Conservation (phyloP, 306 rosid species). For the Dicorynia guianensis region DNA sequence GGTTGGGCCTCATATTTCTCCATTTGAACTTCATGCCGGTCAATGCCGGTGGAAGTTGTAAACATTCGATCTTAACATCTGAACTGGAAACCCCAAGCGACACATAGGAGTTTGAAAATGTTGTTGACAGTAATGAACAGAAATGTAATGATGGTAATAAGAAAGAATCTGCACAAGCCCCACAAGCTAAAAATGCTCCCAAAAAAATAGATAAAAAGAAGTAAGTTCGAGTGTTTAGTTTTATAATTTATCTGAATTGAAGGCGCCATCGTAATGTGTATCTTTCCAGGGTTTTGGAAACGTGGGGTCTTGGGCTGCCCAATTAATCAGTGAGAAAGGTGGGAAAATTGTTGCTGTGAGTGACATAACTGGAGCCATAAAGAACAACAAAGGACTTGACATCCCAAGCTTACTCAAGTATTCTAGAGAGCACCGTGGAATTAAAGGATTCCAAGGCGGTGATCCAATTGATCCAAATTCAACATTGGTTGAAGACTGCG, state of each 20-base stretch:
- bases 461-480: constrained; percentile 67
- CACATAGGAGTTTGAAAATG: not conserved
- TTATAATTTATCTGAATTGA: constrained; percentile 13
- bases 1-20: constrained; percentile 4
- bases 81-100: not conserved
- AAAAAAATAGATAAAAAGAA: too few species aligned
- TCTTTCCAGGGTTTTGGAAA: constrained; percentile 84
- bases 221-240: not conserved
- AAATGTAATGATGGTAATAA: not conserved
- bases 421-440: constrained; percentile 60
- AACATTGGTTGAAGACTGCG: constrained; percentile 79
- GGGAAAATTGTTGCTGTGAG: constrained; percentile 91
- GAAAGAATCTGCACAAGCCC: not conserved
- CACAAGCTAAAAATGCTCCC: not conserved
- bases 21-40: not conserved
- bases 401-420: constrained; percentile 74
- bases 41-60: not conserved
- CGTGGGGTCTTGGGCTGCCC: constrained; percentile 97
- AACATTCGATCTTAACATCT: not conserved
- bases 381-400: constrained; percentile 75
- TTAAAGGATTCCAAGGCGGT: constrained; percentile 78
- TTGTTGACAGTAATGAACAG: not conserved
- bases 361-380: constrained; percentile 87
- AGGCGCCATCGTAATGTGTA: constrained; percentile 2
- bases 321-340: constrained; percentile 73